Base-by-base conservation (phyloP, 129 eudicot genomes). In the Gnaphalium uliginosum region DNA sequence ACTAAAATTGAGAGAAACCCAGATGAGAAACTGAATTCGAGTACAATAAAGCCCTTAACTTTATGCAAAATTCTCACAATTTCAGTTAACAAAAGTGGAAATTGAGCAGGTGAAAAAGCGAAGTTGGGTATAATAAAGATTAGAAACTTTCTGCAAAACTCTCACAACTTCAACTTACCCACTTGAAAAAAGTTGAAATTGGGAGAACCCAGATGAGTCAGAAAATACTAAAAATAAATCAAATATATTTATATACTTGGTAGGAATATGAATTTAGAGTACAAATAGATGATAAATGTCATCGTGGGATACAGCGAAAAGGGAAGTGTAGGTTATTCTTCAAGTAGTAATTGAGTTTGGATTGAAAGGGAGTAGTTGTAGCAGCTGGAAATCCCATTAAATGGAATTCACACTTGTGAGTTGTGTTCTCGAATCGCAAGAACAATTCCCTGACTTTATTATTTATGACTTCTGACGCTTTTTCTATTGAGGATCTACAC, bases 391-490 rank as follows among this genome's bases (percentile, higher is more conserved):
- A 46, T 46, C 17, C 53, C 18, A 46, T 14, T 46, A 13, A 46
- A 46, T 46, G 53, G 18, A 46, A 13, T 13, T 46, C 53, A 62
- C 48, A 75, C 22, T 64, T 63, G 59, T 27, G 43, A 63, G 63
- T 75, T 75, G 51, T 3, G 71, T 17, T 75, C 63, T 75, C 48
- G 27, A 65, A 63, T 32, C 25, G 61, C 17, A 33, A 33, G 39
- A 33, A 6, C 9, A 46, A 46, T 46, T 46, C n/a, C 6, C 53
- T 14, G n/a, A 46, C 53, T 11, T 14, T 46, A 14, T 65, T 29
- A 75, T 64, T 75, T 64, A 64, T 57, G 58, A 54, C 60, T 56
- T 56, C 33, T 57, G 43, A 75, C 65, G 53, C 72, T 23, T 68
- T 18, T 68, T 57, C 58, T 17, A 23, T 25, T 10, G 4, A 74